Base-by-base conservation (phyloP, 306 rosid genomes). In the Canavalia gladiata region DNA sequence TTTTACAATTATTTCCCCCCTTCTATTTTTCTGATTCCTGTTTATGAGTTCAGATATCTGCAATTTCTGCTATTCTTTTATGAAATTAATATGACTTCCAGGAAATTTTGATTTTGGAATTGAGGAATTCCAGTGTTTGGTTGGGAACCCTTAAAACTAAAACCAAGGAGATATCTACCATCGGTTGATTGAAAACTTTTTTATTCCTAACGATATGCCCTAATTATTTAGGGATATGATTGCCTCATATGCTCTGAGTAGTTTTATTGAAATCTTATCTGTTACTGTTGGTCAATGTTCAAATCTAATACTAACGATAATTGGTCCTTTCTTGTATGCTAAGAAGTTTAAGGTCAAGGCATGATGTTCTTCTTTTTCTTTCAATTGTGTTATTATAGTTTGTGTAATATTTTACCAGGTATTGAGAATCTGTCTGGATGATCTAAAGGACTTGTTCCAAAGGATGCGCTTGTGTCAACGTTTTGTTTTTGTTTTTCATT, bases 371-470 rank as follows among this genome's bases (percentile, higher is more conserved):
- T 45, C 13, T 35, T 75, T 74, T 18, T 42, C 63, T 11, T 41
- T 51, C 60, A 39, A 75, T 37, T 73, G n/a, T 52, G 39, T 41
- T 75, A n/a, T 37, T 51, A 12, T 1, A 9, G 72, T 80, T 79
- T 58, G 8, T 69, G 71, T 8, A 25, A 49, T 34, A 37, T 49
- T 37, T 47, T 55, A 43, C 13, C 5, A 8, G n/a, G 12, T 33
- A 25, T 55, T 34, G 29, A 47, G 56, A 62, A 75, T 47, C 47
- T 58, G 42, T 18, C 18, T 31, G 7, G 9, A 5, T 34, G 69
- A 33, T 77, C 52, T 31, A 10, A 60, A 52, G 25, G 18, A 7
- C 2, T 71, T 59, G 39, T 29, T 54, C 39, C 62, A 56, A 18
- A 18, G 25, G 7, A 66, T 13, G 51, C 33, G 7, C 42, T 68